These are phyloP conservation scores for Pichia kudriavzevii DNA, from an alignment of 1,139 yeast species.

Conservation along the genomic window DNA sequence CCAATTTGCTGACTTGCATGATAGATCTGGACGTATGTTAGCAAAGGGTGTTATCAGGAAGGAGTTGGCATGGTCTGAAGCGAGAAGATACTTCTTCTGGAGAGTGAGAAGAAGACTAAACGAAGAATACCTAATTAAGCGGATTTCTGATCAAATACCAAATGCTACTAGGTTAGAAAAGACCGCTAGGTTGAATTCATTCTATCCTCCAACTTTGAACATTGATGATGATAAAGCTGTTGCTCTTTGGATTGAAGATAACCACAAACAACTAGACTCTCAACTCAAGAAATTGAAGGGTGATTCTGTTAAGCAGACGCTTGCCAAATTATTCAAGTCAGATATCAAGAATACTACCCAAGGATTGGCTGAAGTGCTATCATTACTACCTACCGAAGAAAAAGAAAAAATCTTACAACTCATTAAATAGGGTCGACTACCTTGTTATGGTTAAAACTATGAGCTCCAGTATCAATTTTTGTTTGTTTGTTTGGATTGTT, in stretches of 20 bases:
- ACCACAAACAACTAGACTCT: conserved; percentile 56
- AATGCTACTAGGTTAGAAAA: conserved; percentile 67
- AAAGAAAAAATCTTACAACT: conserved; percentile 34
- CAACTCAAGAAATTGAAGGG: conserved; percentile 57
- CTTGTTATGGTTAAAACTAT: too few relatives aligned
- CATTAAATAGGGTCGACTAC: conserved; percentile 20
- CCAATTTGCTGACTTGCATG: conserved; percentile 96
- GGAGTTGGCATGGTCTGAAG: conserved; percentile 76
- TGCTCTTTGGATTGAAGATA: conserved; percentile 79
- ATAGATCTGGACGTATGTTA: conserved; percentile 94
- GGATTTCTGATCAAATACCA: conserved; percentile 60
- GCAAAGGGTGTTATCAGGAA: conserved; percentile 87
- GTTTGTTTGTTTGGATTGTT: conserved; percentile 14
- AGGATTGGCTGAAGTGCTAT: conserved; percentile 42
- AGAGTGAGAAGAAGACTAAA: conserved; percentile 92
- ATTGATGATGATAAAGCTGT: conserved; percentile 70
- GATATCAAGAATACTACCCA: conserved; percentile 38
- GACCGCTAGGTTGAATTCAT: conserved; percentile 78
- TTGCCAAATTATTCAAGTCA: conserved; percentile 51
- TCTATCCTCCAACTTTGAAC: conserved; percentile 73
- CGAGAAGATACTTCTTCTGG: conserved; percentile 98
- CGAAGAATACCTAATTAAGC: conserved; percentile 79
- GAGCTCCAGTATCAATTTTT: too few relatives aligned
- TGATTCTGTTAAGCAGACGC: conserved; percentile 54
- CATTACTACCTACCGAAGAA: conserved; percentile 41